These are phyloP conservation scores for Citrullus amarus DNA, from an alignment of 306 rosid genomes.

Conservation along the genomic window DNA sequence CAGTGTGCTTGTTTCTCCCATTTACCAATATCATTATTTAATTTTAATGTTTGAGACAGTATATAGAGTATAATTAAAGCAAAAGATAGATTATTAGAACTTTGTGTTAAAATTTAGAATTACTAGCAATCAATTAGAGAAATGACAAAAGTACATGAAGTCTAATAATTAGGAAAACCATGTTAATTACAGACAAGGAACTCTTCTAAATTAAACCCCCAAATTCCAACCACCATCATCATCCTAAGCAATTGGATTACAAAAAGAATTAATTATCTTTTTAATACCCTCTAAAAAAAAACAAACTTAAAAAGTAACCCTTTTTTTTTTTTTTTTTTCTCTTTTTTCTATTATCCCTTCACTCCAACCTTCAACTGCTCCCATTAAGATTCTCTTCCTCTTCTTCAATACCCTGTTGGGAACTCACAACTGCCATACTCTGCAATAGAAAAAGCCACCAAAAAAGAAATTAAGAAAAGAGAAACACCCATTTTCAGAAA, in stretches of 20 bases:
- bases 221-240: neutral
- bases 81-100: neutral
- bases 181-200: neutral
- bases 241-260: conserved; percentile 1
- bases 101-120: neutral
- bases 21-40: neutral
- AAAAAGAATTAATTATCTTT: neutral
- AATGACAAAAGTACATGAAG: neutral
- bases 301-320: neutral
- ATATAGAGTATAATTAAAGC: neutral
- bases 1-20: neutral
- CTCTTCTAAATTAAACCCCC: neutral
- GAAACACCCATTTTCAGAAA: neutral
- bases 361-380: neutral
- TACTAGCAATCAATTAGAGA: neutral
- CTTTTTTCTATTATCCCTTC: neutral
- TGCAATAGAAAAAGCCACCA: conserved; percentile 18
- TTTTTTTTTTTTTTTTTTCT: neutral
- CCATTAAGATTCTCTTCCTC: neutral
- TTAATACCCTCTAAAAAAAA: neutral
- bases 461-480: neutral
- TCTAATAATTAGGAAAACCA: neutral
- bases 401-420: conserved; percentile 47
- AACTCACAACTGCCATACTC: conserved; percentile 74
- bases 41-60: too few species aligned